Evolutionary conservation across 441 rosid genomes (phyloP).

Genomic region (Jatropha multifida): DNA sequence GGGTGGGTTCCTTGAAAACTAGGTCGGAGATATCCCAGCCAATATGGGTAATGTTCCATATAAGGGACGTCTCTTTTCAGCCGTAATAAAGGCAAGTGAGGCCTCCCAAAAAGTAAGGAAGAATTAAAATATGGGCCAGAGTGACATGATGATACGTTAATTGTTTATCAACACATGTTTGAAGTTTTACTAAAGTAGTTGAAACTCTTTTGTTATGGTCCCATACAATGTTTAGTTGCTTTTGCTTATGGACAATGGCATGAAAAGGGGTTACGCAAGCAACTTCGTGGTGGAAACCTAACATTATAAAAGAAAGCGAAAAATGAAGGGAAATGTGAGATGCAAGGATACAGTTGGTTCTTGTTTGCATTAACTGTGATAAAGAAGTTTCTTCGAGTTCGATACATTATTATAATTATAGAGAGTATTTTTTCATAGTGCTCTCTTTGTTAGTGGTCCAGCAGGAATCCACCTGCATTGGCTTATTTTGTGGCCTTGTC

Average conservation of each 20-base stretch:
- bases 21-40: slow-evolving; percentile 25
- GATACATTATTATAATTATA: not conserved
- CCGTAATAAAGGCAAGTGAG: slow-evolving; percentile 39
- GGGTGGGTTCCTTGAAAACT: slow-evolving; percentile 28
- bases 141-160: not conserved
- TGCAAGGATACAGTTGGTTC: not conserved
- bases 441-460: not conserved
- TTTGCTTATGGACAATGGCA: not conserved
- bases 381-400: not conserved
- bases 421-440: not conserved
- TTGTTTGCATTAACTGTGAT: not conserved
- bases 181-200: not conserved
- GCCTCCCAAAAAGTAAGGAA: not conserved
- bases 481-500: slow-evolving; percentile 13
- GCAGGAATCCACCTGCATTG: not conserved
- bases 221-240: not conserved
- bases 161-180: slow-evolving; percentile 9
- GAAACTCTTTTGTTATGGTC: slow-evolving; percentile 11
- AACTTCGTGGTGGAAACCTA: not conserved
- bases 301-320: no score
- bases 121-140: not conserved
- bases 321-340: not conserved
- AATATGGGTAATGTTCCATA: slow-evolving; percentile 14
- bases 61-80: slow-evolving; percentile 29
- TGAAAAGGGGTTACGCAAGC: not conserved